Evolutionary conservation across 192 early-diverging fungal species (phyloP).

Genomic region (Obelidium mucronatum): DNA sequence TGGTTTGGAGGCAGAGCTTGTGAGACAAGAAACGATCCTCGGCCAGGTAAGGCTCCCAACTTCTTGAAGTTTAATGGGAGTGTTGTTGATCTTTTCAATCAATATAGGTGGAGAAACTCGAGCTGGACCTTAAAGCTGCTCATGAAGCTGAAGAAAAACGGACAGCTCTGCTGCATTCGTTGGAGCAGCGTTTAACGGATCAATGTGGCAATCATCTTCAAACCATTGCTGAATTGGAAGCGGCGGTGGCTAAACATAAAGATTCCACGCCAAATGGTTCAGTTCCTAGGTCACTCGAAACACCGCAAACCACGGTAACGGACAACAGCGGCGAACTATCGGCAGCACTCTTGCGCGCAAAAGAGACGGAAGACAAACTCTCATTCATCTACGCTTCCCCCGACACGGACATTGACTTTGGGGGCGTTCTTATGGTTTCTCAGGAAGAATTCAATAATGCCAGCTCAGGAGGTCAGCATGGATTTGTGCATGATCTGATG

Average conservation of each 20-base stretch:
- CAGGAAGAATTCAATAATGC: neutral
- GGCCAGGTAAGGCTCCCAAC: constrained; percentile 9
- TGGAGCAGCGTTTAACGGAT: neutral
- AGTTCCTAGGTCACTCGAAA: too few species aligned
- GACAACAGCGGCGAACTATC: too few species aligned
- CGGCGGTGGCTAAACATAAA: too few species aligned
- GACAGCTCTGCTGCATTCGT: neutral
- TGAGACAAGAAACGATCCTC: neutral
- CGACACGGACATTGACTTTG: neutral
- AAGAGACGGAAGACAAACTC: constrained; percentile 18
- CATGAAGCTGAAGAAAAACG: neutral
- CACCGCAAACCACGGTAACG: too few species aligned
- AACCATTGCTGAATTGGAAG: too few species aligned
- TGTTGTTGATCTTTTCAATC: neutral
- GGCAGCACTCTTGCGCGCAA: neutral
- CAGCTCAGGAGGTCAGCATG: neutral
- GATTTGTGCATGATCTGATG: neutral
- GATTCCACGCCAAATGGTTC: too few species aligned
- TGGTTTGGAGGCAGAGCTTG: constrained; percentile 20
- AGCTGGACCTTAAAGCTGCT: neutral
- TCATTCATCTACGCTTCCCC: neutral
- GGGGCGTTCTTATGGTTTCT: neutral
- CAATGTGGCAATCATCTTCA: too few species aligned
- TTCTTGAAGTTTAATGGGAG: neutral
- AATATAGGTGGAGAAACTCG: constrained; percentile 4